phyloP scores from a whole-genome alignment of 495 filamentous ascomycete species.

The Chaetomium tenue region DNA sequence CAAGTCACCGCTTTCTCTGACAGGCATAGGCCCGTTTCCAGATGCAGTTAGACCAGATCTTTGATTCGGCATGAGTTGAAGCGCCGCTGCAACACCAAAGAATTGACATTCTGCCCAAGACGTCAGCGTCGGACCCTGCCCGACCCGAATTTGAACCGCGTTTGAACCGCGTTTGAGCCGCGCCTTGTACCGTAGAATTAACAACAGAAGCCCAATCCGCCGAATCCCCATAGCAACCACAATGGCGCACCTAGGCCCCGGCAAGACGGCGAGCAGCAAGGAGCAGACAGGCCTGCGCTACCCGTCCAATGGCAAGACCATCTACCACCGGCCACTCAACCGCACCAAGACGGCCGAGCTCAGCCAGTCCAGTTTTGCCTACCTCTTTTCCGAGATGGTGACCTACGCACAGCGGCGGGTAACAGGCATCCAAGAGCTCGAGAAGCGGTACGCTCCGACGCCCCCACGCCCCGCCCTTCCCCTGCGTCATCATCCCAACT shows the following conservation, averaged over 20 bases:
- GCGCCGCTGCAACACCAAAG: not conserved
- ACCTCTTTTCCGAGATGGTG: constrained; percentile 96
- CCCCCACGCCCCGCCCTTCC: constrained; percentile 8
- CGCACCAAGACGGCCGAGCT: constrained; percentile 81
- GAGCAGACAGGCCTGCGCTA: constrained; percentile 67
- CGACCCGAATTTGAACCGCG: too few species aligned
- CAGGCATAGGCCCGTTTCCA: not conserved
- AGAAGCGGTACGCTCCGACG: constrained; percentile 66
- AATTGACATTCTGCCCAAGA: not conserved
- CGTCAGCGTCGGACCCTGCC: too few species aligned
- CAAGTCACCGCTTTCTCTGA: not conserved
- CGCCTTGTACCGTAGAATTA: too few species aligned
- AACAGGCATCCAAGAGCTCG: constrained; percentile 87
- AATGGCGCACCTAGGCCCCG: constrained; percentile 21
- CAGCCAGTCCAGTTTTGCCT: constrained; percentile 90
- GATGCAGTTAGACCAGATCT: not conserved
- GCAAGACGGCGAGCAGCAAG: constrained; percentile 23
- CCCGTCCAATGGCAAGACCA: constrained; percentile 92
- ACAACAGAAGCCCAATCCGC: too few species aligned
- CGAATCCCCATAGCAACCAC: not conserved
- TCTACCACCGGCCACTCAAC: constrained; percentile 94
- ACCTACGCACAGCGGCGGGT: constrained; percentile 88
- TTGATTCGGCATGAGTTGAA: not conserved
- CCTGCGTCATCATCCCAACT: not conserved
- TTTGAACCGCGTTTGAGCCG: too few species aligned